Evolutionary conservation across 805 yeast genomes (phyloP).

Genomic region (Zygotorulaspora danielsina): DNA sequence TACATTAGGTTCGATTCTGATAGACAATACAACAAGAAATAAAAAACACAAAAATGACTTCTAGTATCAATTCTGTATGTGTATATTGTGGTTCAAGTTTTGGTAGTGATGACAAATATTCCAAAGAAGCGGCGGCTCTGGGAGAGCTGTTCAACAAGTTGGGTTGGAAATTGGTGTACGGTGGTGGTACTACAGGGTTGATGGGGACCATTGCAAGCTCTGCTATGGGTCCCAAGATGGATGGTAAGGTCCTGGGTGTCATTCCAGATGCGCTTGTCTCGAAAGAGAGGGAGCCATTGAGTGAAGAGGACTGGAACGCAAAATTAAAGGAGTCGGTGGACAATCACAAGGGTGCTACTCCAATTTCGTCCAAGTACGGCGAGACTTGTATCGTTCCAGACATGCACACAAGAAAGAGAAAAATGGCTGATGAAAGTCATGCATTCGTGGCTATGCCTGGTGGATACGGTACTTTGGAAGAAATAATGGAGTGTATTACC

Average conservation of each 20-base stretch:
- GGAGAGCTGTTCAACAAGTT: slow-evolving; percentile 55
- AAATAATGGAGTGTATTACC: slow-evolving; percentile 82
- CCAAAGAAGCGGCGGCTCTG: slow-evolving; percentile 52
- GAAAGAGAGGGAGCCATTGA: slow-evolving; percentile 55
- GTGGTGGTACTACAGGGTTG: slow-evolving; percentile 84
- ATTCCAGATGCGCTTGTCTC: slow-evolving; percentile 80
- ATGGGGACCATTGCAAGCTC: slow-evolving; percentile 76
- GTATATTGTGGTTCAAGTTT: slow-evolving; percentile 84
- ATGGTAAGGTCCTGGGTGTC: slow-evolving; percentile 74
- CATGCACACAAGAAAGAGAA: slow-evolving; percentile 83
- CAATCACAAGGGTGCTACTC: slow-evolving; percentile 62
- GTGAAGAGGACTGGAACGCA: slow-evolving; percentile 41
- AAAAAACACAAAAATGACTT: slow-evolving; percentile 5
- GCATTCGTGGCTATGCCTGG: slow-evolving; percentile 91
- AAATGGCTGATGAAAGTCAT: slow-evolving; percentile 83
- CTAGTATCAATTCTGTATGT: slow-evolving; percentile 45
- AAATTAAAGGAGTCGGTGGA: slow-evolving; percentile 50
- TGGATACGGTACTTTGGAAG: slow-evolving; percentile 88
- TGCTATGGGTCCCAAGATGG: slow-evolving; percentile 41
- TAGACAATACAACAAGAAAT: not conserved
- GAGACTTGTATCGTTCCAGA: slow-evolving; percentile 75
- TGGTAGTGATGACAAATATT: slow-evolving; percentile 51
- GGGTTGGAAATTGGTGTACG: slow-evolving; percentile 76
- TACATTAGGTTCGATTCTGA: too few relatives aligned
- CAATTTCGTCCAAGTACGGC: slow-evolving; percentile 57